These are phyloP conservation scores for Cylindrotheca fusiformis DNA, from an alignment of 108 stramenopile species.

Conservation along the genomic window DNA sequence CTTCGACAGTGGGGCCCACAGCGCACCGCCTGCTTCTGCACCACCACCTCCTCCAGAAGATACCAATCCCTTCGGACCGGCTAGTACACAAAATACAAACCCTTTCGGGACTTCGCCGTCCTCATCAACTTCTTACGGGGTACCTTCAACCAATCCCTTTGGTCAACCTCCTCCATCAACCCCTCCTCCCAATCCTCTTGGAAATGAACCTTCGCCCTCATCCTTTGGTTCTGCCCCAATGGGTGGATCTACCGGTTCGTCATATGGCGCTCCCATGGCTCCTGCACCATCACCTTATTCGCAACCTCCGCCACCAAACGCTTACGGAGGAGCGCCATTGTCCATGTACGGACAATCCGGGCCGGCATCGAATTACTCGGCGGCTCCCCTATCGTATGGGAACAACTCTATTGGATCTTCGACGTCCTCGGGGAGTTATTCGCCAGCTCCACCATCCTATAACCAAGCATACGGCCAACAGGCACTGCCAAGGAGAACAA, in stretches of 20 bases:
- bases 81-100: conserved; percentile 10
- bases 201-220: neutral
- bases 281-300: neutral
- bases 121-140: conserved; percentile 10
- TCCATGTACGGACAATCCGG: no score
- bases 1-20: conserved; percentile 9
- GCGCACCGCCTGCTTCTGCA: conserved; percentile 26
- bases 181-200: neutral
- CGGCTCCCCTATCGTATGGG: no score
- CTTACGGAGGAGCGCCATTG: no score
- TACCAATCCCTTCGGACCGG: conserved; percentile 13
- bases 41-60: conserved; percentile 23
- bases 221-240: neutral
- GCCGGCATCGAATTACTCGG: no score
- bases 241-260: neutral
- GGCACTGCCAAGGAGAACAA: no score
- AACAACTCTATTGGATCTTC: no score
- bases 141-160: conserved; percentile 29
- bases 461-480: no score
- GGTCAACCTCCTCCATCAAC: conserved; percentile 10
- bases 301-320: neutral
- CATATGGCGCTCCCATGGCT: neutral
- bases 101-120: conserved; percentile 10
- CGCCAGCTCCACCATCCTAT: no score
- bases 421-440: no score